Conservation (phyloP, 176 grass and related monocot species). For the Bromus sterilis region DNA sequence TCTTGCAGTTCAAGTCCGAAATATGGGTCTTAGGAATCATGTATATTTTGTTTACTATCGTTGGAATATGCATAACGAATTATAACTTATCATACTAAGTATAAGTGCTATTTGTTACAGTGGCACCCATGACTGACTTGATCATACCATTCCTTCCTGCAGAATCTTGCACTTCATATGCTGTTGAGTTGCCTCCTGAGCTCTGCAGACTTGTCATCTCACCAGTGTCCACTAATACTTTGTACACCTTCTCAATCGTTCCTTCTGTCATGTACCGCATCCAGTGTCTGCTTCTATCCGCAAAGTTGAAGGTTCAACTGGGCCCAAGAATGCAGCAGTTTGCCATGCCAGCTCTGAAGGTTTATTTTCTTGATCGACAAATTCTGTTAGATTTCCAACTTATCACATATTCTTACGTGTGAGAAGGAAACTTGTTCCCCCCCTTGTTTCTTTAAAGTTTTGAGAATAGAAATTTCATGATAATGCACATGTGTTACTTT, state of each 20-base stretch:
- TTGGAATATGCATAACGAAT: background rate
- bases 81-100: background rate
- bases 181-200: conserved; percentile 71
- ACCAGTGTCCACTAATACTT: conserved; percentile 29
- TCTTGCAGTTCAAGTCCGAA: background rate
- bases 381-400: background rate
- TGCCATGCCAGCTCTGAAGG: conserved; percentile 46
- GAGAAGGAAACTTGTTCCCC: background rate
- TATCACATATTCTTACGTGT: background rate
- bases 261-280: conserved; percentile 74
- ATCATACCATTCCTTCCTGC: conserved; percentile 24
- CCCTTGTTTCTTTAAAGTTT: background rate
- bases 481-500: background rate
- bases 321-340: conserved; percentile 36
- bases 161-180: background rate
- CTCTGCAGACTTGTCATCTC: conserved; percentile 62
- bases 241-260: conserved; percentile 41
- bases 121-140: background rate
- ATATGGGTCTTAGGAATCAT: background rate
- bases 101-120: background rate
- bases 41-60: background rate
- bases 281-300: conserved; percentile 66
- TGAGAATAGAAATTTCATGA: background rate
- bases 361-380: conserved; percentile 8
- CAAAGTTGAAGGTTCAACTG: conserved; percentile 47